Percentiles rank a stretch among this genome's conserved stretches.
Evolutionary conservation across 768 basidiomycete genomes (phyloP).

Genomic region (Lanmaoa rubissima): DNA sequence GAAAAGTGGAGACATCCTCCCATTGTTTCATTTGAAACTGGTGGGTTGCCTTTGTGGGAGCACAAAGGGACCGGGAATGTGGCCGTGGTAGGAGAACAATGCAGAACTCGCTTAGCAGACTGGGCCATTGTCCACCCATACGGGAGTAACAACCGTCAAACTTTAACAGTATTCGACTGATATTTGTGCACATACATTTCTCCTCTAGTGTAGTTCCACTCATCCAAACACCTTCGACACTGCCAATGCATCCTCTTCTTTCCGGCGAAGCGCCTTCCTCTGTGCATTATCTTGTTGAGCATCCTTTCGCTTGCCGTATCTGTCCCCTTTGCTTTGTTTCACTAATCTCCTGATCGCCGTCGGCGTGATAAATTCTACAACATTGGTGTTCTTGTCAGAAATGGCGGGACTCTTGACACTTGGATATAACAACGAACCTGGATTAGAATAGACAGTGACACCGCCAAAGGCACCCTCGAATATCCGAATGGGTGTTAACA

Average conservation of each 20-base stretch:
- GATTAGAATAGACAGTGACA: constrained; percentile 93
- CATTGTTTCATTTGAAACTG: constrained; percentile 26
- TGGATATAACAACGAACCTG: constrained; percentile 51
- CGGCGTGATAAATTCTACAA: constrained; percentile 88
- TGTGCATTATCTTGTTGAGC: constrained; percentile 63
- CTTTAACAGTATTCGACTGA: not conserved
- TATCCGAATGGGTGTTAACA: constrained; percentile 94
- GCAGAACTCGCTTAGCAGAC: constrained; percentile 23
- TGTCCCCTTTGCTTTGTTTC: constrained; percentile 72
- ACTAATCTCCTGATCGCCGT: constrained; percentile 69
- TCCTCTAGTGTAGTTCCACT: constrained; percentile 19
- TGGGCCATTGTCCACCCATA: constrained; percentile 19
- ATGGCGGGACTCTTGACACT: not conserved
- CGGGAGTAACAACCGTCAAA: not conserved
- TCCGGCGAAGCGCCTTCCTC: constrained; percentile 62
- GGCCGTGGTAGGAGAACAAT: constrained; percentile 29
- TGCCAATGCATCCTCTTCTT: constrained; percentile 75
- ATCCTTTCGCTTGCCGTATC: constrained; percentile 80
- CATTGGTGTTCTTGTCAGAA: not conserved
- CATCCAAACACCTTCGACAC: constrained; percentile 90
- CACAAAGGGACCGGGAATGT: constrained; percentile 24
- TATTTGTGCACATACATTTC: not conserved
- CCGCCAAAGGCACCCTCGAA: constrained; percentile 98
- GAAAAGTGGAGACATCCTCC: not conserved
- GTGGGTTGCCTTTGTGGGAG: constrained; percentile 27